These are phyloP conservation scores for Fonsecaea multimorphosa DNA, from an alignment of 2,329 filamentous ascomycete species.

Conservation along the genomic window DNA sequence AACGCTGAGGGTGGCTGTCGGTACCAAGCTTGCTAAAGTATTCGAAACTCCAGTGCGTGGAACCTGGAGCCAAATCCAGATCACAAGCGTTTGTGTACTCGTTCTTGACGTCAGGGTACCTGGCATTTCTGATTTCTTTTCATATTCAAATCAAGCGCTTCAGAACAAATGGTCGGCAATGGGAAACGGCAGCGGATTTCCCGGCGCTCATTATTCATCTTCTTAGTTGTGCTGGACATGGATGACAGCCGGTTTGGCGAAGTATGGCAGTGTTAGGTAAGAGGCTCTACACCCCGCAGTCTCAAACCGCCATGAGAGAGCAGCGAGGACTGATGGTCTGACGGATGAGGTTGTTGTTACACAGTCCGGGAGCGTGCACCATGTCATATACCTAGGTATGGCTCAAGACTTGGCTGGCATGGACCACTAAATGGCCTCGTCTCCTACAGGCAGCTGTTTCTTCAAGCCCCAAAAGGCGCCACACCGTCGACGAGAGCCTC, in stretches of 20 bases:
- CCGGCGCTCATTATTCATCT: background rate
- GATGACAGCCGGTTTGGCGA: background rate
- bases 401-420: no score
- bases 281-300: background rate
- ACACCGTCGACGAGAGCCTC: background rate
- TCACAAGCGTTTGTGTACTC: background rate
- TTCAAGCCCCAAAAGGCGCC: background rate
- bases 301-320: background rate
- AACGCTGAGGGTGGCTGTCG: background rate
- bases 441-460: background rate
- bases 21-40: no score
- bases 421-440: no score
- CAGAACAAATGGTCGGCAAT: background rate
- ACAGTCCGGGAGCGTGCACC: background rate
- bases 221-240: background rate
- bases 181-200: background rate
- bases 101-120: background rate
- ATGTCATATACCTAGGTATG: no score
- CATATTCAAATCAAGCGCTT: background rate
- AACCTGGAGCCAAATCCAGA: background rate
- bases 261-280: background rate
- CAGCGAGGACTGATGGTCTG: background rate
- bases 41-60: background rate
- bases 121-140: background rate
- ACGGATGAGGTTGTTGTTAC: background rate